Evolutionary conservation across 2,329 filamentous ascomycete genomes (phyloP).

Genomic region (Fusarium floridanum): DNA sequence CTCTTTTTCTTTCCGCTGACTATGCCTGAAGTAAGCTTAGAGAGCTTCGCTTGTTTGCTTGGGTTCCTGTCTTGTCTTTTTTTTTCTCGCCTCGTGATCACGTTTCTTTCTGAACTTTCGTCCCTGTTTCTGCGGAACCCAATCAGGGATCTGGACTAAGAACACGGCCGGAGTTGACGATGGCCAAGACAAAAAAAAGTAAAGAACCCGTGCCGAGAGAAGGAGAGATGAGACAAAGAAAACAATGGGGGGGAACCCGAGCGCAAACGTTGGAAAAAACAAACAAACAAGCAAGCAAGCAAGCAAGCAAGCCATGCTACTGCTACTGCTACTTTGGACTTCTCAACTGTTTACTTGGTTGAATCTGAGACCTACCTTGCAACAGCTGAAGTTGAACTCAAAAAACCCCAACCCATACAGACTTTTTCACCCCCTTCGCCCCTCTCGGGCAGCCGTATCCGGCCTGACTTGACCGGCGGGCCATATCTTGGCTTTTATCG

Average conservation of each 20-base stretch:
- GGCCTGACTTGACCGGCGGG: conserved; percentile 8
- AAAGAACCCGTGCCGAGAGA: conserved; percentile 20
- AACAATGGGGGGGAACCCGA: conserved; percentile 5
- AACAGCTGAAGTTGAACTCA: conserved; percentile 30
- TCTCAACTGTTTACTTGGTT: conserved; percentile 14
- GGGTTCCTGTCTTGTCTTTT: conserved; percentile 18
- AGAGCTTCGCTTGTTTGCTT: conserved; percentile 17
- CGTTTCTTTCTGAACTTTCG: conserved; percentile 9
- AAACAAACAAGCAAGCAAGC: conserved; percentile 4
- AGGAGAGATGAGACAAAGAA: conserved; percentile 17
- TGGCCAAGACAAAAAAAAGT: conserved; percentile 14
- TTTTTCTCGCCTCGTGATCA: conserved; percentile 29
- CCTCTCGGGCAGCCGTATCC: conserved; percentile 28
- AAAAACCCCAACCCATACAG: conserved; percentile 32
- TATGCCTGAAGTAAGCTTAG: conserved; percentile 18
- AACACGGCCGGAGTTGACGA: neutral
- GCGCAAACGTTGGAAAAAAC: conserved; percentile 13
- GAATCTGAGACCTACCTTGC: conserved; percentile 10
- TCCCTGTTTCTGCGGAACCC: conserved; percentile 13
- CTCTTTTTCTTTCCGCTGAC: conserved; percentile 27
- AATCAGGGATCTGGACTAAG: conserved; percentile 10
- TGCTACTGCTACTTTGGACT: neutral
- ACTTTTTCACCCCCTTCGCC: conserved; percentile 32
- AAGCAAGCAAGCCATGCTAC: neutral
- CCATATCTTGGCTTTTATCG: conserved; percentile 25